Evolutionary conservation across 768 basidiomycete species (phyloP).

Genomic region (Astraeus odoratus): DNA sequence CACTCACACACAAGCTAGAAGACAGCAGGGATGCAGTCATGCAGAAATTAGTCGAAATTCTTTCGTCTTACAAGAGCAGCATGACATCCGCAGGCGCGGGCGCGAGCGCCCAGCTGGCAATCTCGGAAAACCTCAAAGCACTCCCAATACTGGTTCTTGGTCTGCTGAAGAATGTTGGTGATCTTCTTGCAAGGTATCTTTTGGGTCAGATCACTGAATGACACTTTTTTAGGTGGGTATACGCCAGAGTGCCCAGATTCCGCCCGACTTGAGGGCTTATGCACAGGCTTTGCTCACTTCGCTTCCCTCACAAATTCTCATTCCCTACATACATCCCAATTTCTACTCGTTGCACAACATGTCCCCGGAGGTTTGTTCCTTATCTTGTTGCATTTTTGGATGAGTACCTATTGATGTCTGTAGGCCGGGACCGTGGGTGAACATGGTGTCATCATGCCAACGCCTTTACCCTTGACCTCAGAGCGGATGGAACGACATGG

Average conservation of each 20-base stretch:
- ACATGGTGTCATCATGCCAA: slow-evolving; percentile 80
- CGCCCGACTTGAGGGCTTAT: slow-evolving; percentile 92
- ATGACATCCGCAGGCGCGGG: slow-evolving; percentile 94
- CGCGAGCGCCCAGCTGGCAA: slow-evolving; percentile 88
- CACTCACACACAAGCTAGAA: slow-evolving; percentile 79
- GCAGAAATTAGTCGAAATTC: slow-evolving; percentile 78
- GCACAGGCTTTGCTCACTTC: slow-evolving; percentile 89
- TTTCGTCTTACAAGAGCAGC: slow-evolving; percentile 87
- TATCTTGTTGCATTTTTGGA: background rate
- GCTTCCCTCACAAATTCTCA: slow-evolving; percentile 81
- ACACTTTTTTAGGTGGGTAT: slow-evolving; percentile 64
- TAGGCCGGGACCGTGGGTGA: slow-evolving; percentile 91
- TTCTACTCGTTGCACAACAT: slow-evolving; percentile 98
- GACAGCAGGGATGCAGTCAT: slow-evolving; percentile 82
- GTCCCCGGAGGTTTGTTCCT: slow-evolving; percentile 65
- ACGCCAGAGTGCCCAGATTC: slow-evolving; percentile 94
- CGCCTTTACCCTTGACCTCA: slow-evolving; percentile 85
- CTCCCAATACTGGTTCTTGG: slow-evolving; percentile 87
- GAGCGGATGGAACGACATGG: slow-evolving; percentile 94
- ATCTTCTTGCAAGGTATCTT: background rate
- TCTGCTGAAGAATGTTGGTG: slow-evolving; percentile 83
- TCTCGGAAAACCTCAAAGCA: slow-evolving; percentile 92
- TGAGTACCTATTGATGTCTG: slow-evolving; percentile 5
- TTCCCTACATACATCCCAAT: slow-evolving; percentile 91
- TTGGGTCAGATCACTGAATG: slow-evolving; percentile 1